These are phyloP conservation scores for Talaromyces sp. DNA, from an alignment of 2,329 filamentous ascomycete genomes.

Conservation along the genomic window DNA sequence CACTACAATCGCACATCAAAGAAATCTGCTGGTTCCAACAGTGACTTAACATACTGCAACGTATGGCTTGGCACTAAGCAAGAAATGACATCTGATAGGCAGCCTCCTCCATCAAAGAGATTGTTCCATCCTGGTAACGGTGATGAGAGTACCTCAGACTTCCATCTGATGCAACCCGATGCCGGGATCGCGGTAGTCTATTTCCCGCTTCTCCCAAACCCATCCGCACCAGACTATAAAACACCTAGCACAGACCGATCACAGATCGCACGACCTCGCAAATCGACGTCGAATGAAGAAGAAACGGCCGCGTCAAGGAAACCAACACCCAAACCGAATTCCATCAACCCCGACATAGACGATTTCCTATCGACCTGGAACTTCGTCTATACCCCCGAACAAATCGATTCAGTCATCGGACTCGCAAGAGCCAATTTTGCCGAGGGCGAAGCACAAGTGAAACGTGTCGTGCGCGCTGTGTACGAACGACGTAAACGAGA, in stretches of 20 bases:
- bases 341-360: slow-evolving; percentile 72
- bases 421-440: slow-evolving; percentile 82
- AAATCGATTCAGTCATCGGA: slow-evolving; percentile 78
- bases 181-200: slow-evolving; percentile 88
- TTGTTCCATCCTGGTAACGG: slow-evolving; percentile 42
- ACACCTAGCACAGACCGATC: slow-evolving; percentile 16
- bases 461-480: slow-evolving; percentile 73
- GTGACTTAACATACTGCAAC: slow-evolving; percentile 79
- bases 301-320: slow-evolving; percentile 2
- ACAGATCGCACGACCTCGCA: slow-evolving; percentile 22
- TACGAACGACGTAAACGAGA: slow-evolving; percentile 82
- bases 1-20: slow-evolving; percentile 16
- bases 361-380: slow-evolving; percentile 98
- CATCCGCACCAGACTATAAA: slow-evolving; percentile 35
- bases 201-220: slow-evolving; percentile 81
- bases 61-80: slow-evolving; percentile 87
- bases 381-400: slow-evolving; percentile 86
- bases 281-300: slow-evolving; percentile 3
- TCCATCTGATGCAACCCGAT: slow-evolving; percentile 66
- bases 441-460: slow-evolving; percentile 74
- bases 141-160: slow-evolving; percentile 59
- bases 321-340: slow-evolving; percentile 50
- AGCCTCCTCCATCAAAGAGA: slow-evolving; percentile 51
- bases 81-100: slow-evolving; percentile 57
- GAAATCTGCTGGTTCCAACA: slow-evolving; percentile 15